Conservation (phyloP, 768 basidiomycete species). For the Tubosaeta sp. region DNA sequence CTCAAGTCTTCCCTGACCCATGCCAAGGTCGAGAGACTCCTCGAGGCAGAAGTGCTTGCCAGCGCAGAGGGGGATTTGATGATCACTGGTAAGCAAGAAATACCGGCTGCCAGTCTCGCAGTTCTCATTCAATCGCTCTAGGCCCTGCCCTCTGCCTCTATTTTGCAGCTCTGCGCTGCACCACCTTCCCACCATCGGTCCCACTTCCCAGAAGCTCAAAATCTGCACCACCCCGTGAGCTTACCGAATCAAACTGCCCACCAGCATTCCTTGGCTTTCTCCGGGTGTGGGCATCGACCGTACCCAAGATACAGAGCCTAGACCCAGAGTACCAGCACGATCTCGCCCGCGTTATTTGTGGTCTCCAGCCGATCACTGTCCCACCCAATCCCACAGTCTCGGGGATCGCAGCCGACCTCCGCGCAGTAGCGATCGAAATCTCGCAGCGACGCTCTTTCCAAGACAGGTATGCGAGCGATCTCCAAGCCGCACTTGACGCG, state of each 20-base stretch:
- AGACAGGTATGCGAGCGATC: slow-evolving; percentile 65
- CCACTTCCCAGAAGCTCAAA: slow-evolving; percentile 63
- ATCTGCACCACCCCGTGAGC: slow-evolving; percentile 45
- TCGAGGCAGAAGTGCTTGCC: slow-evolving; percentile 69
- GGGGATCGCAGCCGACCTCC: slow-evolving; percentile 74
- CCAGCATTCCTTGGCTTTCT: slow-evolving; percentile 64
- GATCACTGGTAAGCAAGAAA: slow-evolving; percentile 61
- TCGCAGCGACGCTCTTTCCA: slow-evolving; percentile 82
- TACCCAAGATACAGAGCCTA: slow-evolving; percentile 61
- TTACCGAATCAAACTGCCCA: slow-evolving; percentile 69
- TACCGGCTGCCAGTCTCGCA: neutral
- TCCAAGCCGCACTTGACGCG: slow-evolving; percentile 77
- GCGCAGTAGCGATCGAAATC: slow-evolving; percentile 84
- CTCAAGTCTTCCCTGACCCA: slow-evolving; percentile 74
- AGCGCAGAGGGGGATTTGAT: slow-evolving; percentile 81
- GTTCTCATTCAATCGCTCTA: slow-evolving; percentile 18
- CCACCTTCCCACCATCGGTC: slow-evolving; percentile 74
- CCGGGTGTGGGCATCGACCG: slow-evolving; percentile 64
- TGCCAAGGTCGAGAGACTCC: slow-evolving; percentile 69
- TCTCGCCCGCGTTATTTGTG: slow-evolving; percentile 76
- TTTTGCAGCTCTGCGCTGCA: slow-evolving; percentile 76
- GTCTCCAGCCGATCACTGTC: slow-evolving; percentile 40
- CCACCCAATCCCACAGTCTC: slow-evolving; percentile 42
- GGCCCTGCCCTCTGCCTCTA: slow-evolving; percentile 82
- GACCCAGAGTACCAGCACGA: slow-evolving; percentile 69